phyloP scores from a whole-genome alignment of 441 rosid genomes.

The Breynia disticha region DNA sequence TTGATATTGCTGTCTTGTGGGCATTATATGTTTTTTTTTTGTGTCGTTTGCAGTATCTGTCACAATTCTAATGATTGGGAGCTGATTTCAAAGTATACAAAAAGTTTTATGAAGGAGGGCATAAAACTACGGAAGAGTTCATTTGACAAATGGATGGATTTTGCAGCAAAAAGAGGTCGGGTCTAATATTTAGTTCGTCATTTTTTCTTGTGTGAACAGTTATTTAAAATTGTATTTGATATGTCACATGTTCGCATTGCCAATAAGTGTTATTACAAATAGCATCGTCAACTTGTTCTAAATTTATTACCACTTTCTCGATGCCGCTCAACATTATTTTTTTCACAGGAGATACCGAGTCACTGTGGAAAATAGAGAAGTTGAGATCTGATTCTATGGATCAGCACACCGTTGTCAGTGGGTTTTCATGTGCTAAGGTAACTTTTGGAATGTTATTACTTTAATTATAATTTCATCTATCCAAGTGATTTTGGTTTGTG shows the following conservation, averaged over 20 bases:
- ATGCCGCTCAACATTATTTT: slow-evolving; percentile 6
- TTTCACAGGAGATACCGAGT: slow-evolving; percentile 53
- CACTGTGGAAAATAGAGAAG: slow-evolving; percentile 66
- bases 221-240: no score
- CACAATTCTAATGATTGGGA: slow-evolving; percentile 50
- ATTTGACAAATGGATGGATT: slow-evolving; percentile 81
- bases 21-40: no score
- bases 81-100: slow-evolving; percentile 58
- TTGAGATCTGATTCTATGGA: slow-evolving; percentile 54
- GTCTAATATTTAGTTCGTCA: slow-evolving; percentile 5
- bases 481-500: not conserved
- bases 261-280: no score
- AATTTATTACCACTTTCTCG: slow-evolving; percentile 1
- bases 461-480: no score
- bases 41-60: slow-evolving; percentile 57
- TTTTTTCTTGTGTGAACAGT: not conserved
- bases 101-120: slow-evolving; percentile 54
- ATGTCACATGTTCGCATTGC: no score
- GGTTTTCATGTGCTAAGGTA: slow-evolving; percentile 84
- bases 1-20: no score
- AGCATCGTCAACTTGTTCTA: no score
- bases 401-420: slow-evolving; percentile 50
- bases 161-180: slow-evolving; percentile 65
- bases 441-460: slow-evolving; percentile 6
- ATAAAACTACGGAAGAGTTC: slow-evolving; percentile 56